phyloP scores from a whole-genome alignment of 768 basidiomycete genomes.

The Lactarius trivialis region DNA sequence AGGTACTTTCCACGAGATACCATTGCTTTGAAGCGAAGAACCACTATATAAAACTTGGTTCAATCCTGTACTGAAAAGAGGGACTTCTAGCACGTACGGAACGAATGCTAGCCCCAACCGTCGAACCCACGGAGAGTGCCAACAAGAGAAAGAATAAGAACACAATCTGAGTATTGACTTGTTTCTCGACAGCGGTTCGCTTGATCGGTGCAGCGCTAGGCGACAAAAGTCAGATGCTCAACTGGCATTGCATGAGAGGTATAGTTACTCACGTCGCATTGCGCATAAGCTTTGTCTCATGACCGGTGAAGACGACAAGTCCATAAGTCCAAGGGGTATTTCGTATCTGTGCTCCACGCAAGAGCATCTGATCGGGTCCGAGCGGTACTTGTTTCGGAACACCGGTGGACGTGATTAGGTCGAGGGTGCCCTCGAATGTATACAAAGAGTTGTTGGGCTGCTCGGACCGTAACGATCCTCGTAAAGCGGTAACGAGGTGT shows the following conservation, averaged over 20 bases:
- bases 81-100: conserved; percentile 38
- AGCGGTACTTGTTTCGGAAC: conserved; percentile 78
- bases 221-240: not conserved
- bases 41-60: conserved; percentile 45
- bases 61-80: not conserved
- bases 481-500: conserved; percentile 59
- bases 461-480: conserved; percentile 85
- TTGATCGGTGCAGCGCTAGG: conserved; percentile 91
- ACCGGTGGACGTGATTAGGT: conserved; percentile 50
- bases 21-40: conserved; percentile 82
- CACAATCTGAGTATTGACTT: conserved; percentile 94
- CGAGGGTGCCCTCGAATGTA: conserved; percentile 84
- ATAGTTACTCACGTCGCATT: conserved; percentile 80
- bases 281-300: conserved; percentile 97
- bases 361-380: conserved; percentile 89
- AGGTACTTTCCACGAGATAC: conserved; percentile 70
- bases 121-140: conserved; percentile 82
- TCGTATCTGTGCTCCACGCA: conserved; percentile 91
- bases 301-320: conserved; percentile 88
- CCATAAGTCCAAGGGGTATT: conserved; percentile 98
- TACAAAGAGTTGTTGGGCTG: conserved; percentile 97
- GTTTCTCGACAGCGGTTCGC: conserved; percentile 88
- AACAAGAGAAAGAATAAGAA: conserved; percentile 88
- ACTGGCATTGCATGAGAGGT: not conserved
- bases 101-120: conserved; percentile 87